Base-by-base conservation (phyloP, 2,329 filamentous ascomycete species). In the Trichoderma sp. region DNA sequence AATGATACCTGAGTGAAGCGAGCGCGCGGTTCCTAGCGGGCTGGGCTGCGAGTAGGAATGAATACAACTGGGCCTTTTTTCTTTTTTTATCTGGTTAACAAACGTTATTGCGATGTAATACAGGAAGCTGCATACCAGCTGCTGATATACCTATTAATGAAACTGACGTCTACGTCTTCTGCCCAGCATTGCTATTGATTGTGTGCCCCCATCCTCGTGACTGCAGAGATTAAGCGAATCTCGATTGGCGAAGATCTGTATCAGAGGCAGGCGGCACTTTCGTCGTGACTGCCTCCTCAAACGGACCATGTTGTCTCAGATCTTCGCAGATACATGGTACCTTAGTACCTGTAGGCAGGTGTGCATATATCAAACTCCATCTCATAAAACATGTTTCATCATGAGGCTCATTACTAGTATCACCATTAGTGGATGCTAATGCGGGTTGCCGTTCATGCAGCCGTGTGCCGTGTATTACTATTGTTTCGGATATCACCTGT, bases 101-200 rank as follows among this genome's bases (percentile, higher is more conserved):
- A 65, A 73, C 60, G 71, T 73, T 53, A 63, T 35, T 73, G 71
- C 45, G 27, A 74, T 66, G 71, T 60, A 74, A 74, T 67, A 33
- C 71, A 67, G 50, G 45, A 60, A 60, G 62, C 63, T n/a, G 63
- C 11, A 33, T 45, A 29, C 60, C 60, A 38, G 71, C 63, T 62
- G 38, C 63, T 53, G 63, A 60, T 74, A 66, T 66, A 72, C 38
- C 29, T 74, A 74, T 74, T 74, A 74, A 74, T 74, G 71, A 67
- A 67, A 60, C 21, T 62, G 71, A 60, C 45, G 71, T 63, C 45
- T 60, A 41, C 63, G 63, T 74, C 69, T 53, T 71, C 65, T 63
- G 29, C 41, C 53, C 53, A 65, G 45, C 71, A 38, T n/a, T 27
- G 21, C 21, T 21, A 21, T 63, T 35, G 60, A 63, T 35, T 35